phyloP scores from a whole-genome alignment of 148 eudicot genomes.

The Heliosperma pusillum region DNA sequence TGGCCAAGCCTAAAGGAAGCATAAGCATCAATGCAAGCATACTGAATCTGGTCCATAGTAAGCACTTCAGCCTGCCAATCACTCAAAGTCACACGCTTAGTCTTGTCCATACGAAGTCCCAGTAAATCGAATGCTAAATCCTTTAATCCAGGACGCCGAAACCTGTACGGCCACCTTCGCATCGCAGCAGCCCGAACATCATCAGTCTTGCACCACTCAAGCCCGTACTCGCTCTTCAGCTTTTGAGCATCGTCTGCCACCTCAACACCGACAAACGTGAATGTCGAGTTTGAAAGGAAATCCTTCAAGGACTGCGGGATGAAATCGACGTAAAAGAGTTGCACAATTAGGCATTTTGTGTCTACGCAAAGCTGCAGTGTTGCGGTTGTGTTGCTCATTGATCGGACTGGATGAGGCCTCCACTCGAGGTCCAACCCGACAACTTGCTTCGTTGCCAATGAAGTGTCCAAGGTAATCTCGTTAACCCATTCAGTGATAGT shows the following conservation, averaged over 20 bases:
- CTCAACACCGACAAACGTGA: no score
- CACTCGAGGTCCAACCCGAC: no score
- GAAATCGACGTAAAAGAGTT: no score
- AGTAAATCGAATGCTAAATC: constrained; percentile 40
- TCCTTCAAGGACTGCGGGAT: constrained; percentile 49
- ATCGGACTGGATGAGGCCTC: no score
- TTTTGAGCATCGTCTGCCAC: constrained; percentile 47
- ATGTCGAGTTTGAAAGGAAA: no score
- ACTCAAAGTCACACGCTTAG: constrained; percentile 49
- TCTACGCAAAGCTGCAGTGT: constrained; percentile 62
- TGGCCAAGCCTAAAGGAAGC: constrained; percentile 50
- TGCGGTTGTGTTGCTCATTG: constrained; percentile 43
- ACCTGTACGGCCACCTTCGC: constrained; percentile 26
- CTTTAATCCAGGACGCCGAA: constrained; percentile 48
- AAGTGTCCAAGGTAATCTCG: no score
- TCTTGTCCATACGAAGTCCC: constrained; percentile 43
- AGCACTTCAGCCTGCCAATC: constrained; percentile 60
- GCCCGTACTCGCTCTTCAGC: constrained; percentile 52
- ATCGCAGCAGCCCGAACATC: constrained; percentile 34
- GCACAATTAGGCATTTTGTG: no score
- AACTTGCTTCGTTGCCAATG: no score
- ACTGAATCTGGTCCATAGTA: constrained; percentile 44
- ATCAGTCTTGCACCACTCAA: constrained; percentile 24
- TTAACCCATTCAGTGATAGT: no score
- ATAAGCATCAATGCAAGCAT: constrained; percentile 78